phyloP scores from a whole-genome alignment of 306 rosid genomes.

The Dicorynia guianensis region DNA sequence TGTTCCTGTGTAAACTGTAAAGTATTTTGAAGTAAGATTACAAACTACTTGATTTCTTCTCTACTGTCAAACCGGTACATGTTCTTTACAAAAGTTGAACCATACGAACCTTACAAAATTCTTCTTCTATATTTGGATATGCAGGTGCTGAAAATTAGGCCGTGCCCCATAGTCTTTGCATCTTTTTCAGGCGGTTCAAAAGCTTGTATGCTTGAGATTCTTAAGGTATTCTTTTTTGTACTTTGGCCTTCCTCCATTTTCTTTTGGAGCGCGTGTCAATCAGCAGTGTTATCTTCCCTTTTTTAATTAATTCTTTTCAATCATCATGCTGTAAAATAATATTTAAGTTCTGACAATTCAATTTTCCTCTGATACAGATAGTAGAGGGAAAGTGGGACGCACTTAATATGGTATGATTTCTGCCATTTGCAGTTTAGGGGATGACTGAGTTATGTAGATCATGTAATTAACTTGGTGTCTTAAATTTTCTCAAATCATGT shows the following conservation, averaged over 20 bases:
- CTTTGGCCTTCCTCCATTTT: neutral
- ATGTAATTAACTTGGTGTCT: slow-evolving; percentile 11
- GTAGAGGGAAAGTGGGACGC: slow-evolving; percentile 69
- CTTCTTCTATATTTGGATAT: slow-evolving; percentile 29
- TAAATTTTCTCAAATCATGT: slow-evolving; percentile 28
- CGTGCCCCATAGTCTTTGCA: slow-evolving; percentile 82
- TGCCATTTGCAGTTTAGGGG: slow-evolving; percentile 32
- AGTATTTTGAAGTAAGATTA: slow-evolving; percentile 3
- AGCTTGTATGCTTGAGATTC: slow-evolving; percentile 84
- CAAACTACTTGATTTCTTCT: neutral
- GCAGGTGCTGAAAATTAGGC: slow-evolving; percentile 79
- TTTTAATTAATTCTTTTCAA: slow-evolving; percentile 3
- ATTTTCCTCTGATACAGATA: slow-evolving; percentile 64
- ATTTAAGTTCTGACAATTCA: slow-evolving; percentile 31
- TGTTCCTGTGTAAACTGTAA: neutral
- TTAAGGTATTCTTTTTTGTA: slow-evolving; percentile 73
- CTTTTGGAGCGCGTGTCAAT: neutral
- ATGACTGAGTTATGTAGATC: slow-evolving; percentile 32
- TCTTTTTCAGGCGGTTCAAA: slow-evolving; percentile 95
- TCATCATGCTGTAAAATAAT: slow-evolving; percentile 1
- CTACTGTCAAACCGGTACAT: slow-evolving; percentile 9
- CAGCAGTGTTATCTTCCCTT: neutral
- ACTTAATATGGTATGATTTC: slow-evolving; percentile 68
- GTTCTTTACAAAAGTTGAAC: slow-evolving; percentile 28
- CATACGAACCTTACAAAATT: slow-evolving; percentile 19